These are phyloP conservation scores for Citrus reticulata DNA, from an alignment of 345 rosid genomes.

Conservation along the genomic window DNA sequence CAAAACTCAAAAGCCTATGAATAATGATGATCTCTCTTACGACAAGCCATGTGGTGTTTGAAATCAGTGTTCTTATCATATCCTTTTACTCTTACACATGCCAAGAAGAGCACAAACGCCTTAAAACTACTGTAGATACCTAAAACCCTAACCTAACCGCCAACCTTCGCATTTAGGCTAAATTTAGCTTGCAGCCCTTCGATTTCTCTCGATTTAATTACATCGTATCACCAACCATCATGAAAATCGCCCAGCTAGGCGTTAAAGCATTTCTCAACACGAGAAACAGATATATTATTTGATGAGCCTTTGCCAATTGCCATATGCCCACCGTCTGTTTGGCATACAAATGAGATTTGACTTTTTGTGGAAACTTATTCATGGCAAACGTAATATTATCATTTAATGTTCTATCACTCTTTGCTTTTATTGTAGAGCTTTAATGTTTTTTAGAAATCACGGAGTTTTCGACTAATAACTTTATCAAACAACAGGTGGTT, in stretches of 20 bases:
- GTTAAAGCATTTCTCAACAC: neutral
- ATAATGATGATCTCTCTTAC: neutral
- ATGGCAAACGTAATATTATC: too few relatives aligned
- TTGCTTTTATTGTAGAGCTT: too few relatives aligned
- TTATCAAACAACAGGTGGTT: too few relatives aligned
- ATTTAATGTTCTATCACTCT: too few relatives aligned
- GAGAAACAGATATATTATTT: neutral
- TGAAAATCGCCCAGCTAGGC: too few relatives aligned
- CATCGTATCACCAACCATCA: neutral
- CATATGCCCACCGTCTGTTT: neutral
- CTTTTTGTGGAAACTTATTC: too few relatives aligned
- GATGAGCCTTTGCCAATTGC: too few relatives aligned
- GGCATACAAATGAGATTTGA: neutral
- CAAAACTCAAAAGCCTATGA: neutral
- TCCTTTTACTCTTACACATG: neutral
- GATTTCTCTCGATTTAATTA: neutral
- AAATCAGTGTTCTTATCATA: neutral
- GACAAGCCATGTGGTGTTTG: slow-evolving; percentile 5
- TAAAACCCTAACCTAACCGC: neutral
- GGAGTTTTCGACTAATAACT: too few relatives aligned
- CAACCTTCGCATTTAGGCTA: neutral
- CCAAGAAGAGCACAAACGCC: neutral
- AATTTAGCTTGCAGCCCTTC: neutral
- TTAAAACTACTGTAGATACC: too few relatives aligned
- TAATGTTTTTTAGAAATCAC: too few relatives aligned